Evolutionary conservation across 2,329 filamentous ascomycete genomes (phyloP), one percentile per base, ranked within the genome.

Genomic region (Talaromyces sp.): DNA sequence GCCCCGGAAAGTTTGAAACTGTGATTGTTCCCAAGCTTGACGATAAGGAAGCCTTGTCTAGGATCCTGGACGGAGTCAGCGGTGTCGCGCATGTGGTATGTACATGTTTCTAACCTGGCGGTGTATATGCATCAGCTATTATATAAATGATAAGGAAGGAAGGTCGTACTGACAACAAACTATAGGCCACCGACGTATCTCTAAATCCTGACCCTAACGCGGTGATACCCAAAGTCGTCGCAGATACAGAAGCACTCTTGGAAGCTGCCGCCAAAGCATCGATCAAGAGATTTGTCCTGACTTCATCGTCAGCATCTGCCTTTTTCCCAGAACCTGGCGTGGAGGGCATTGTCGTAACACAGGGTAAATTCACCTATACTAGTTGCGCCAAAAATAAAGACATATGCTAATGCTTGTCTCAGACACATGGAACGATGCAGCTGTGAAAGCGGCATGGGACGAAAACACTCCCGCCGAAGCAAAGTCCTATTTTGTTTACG

Each of bases 151-250:
- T n/a, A 5, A 11, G 31, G 17, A 5, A 28, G 25, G 25, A 13
- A 55, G 21, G 22, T 8, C 5, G 19, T n/a, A 17, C 17, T 21
- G 31, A 35, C 37, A 25, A 37, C 9, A 33, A 28, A 7, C 15
- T 21, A 15, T 31, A 59, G 57, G 57, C 57, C 3, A 40, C 25
- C 11, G 57, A 70, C 58, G 63, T 77, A 1, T 69, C 66, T 0
- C 75, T 77, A 48, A 68, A 67, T 3, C 64, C 72, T 0, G 67
- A 80, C 15, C 76, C 78, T 1, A 67, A 78, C 11, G 63, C 70
- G 0, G 75, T 79, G 8, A 77, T 83, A 17, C 69, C 74, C 0
- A 68, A 69, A 0, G 75, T 71, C 1, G 72, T 78, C 1, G 76
- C 77, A 0, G 65, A 69, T 65, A 3, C 60, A 74, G 10, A 62